Evolutionary conservation across 2,329 filamentous ascomycete genomes (phyloP), one percentile per base, ranked within the genome.

Genomic region (Venturia nashicola): DNA sequence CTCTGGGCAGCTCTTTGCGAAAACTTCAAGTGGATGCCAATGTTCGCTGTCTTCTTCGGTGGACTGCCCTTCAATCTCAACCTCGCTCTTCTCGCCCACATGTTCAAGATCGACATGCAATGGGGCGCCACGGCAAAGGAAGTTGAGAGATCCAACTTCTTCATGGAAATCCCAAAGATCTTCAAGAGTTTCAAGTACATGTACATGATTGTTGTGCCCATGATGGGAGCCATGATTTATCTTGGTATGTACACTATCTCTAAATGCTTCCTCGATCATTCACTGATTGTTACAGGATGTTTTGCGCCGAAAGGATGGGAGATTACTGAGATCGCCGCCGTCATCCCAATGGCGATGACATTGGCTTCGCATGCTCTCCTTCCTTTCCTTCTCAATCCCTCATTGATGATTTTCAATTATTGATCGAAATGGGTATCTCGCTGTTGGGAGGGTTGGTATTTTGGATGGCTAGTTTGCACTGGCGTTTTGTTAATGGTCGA

Each of bases 11-110:
- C 78, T 1, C 72, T 86, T 16, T 70, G 79, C 64, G 79, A 83
- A 68, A 87, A 86, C 70, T 74, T 86, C 70, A 85, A 83, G 68
- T 87, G 84, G 84, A 79, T 83, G 20, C 81, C 82, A 2, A 79
- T 86, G 75, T 79, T 93, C 59, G 87, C 86, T 66, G 86, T 94
- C 73, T 95, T 94, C 80, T 80, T 96, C 20, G 90, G 90, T 62
- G 90, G 90, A 46, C 80, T 94, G 61, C 89, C 86, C 0, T 82
- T 95, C 43, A 90, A 95, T 76, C 83, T 96, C 60, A 89, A 85
- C 39, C 87, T 92, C 73, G 90, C 90, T 1, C 79, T 96, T 42
- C 76, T 94, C 57, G 82, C 86, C 5, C 91, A 95, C 78, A 90
- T 94, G 83, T 89, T 94, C 72, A 85, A 89, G 76, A 46, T 61